Conservation (phyloP, 2,329 filamentous ascomycete species). For the Plenodomus biglobosus region DNA sequence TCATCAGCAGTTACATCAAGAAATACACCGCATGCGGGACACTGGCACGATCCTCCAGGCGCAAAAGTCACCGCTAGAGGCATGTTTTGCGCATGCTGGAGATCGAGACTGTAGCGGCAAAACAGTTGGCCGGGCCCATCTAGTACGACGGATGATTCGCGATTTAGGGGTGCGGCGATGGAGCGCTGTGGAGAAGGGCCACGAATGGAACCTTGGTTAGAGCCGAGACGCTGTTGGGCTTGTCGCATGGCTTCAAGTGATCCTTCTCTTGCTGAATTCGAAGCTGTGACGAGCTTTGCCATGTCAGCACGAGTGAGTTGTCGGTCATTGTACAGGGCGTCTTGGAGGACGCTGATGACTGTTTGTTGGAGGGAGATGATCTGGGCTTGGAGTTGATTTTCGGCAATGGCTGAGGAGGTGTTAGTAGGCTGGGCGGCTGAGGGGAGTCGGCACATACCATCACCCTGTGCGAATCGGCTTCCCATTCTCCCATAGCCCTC, state of each 20-base stretch:
- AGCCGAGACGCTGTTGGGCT: conserved; percentile 37
- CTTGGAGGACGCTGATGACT: conserved; percentile 49
- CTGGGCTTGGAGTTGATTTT: conserved; percentile 48
- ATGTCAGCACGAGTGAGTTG: conserved; percentile 44
- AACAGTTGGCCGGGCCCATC: conserved; percentile 28
- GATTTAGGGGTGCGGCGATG: conserved; percentile 23
- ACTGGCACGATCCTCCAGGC: conserved; percentile 34
- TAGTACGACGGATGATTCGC: conserved; percentile 26
- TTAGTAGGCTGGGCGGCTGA: conserved; percentile 1
- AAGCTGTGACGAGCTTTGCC: conserved; percentile 45
- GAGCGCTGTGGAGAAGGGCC: conserved; percentile 23
- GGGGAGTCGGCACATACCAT: conserved; percentile 33
- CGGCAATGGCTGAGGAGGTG: conserved; percentile 38
- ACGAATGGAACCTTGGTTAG: conserved; percentile 6
- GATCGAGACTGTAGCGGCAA: conserved; percentile 40
- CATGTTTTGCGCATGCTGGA: conserved; percentile 34
- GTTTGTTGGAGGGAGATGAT: conserved; percentile 49
- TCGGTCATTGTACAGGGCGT: conserved; percentile 47
- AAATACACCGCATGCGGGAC: conserved; percentile 32
- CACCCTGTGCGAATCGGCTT: conserved; percentile 43
- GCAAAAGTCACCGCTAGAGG: conserved; percentile 37
- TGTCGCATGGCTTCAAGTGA: conserved; percentile 43
- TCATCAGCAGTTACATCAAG: conserved; percentile 37
- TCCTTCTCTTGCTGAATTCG: conserved; percentile 46
- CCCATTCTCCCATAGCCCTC: conserved; percentile 42